Evolutionary conservation across 371 early-diverging fungal genomes (phyloP).

Genomic region (Mortierella sp.): DNA sequence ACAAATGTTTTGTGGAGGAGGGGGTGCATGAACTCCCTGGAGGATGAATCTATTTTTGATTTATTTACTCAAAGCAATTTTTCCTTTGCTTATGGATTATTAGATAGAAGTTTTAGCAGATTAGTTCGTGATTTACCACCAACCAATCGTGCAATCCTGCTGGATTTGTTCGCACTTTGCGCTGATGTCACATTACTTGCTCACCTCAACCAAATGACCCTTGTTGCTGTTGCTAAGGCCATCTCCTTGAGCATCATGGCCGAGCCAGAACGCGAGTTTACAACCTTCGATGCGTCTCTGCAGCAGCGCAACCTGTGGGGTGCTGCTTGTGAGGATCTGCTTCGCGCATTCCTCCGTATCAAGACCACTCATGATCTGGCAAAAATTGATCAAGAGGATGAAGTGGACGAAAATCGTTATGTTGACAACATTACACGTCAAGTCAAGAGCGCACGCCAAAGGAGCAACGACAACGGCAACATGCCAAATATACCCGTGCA

Average conservation of each 20-base stretch:
- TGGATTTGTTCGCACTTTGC: slow-evolving; percentile 53
- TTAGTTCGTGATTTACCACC: slow-evolving; percentile 43
- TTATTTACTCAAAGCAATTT: background rate
- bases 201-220: slow-evolving; percentile 52
- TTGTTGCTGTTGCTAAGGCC: slow-evolving; percentile 48
- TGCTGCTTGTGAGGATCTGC: slow-evolving; percentile 52
- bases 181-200: slow-evolving; percentile 49
- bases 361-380: slow-evolving; percentile 51
- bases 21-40: background rate
- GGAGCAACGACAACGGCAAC: slow-evolving; percentile 45
- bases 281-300: slow-evolving; percentile 49
- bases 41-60: slow-evolving; percentile 10
- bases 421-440: slow-evolving; percentile 49
- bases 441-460: slow-evolving; percentile 49
- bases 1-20: background rate
- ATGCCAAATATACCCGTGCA: slow-evolving; percentile 31
- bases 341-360: slow-evolving; percentile 54
- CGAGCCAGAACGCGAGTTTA: slow-evolving; percentile 42
- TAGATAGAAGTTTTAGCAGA: slow-evolving; percentile 45
- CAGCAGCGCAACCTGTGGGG: slow-evolving; percentile 54
- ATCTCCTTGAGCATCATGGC: slow-evolving; percentile 56
- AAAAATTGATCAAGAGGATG: slow-evolving; percentile 52
- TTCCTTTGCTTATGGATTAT: background rate
- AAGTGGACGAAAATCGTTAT: slow-evolving; percentile 51
- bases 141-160: slow-evolving; percentile 47